Conservation (phyloP, 2,329 filamentous ascomycete species). For the Hysterium pulicare region DNA sequence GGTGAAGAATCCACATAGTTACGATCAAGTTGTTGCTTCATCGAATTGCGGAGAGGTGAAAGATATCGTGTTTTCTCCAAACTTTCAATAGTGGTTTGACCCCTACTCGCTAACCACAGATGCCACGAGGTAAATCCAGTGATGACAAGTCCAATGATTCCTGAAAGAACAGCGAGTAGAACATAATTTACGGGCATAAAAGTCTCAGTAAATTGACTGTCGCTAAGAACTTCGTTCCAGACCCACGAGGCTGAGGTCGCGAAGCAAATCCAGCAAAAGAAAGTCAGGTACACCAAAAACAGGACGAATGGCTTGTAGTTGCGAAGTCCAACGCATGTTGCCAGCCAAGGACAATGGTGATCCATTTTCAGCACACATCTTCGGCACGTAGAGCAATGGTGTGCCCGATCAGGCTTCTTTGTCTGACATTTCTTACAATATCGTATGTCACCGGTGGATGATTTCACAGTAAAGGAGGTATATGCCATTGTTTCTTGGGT, state of each 20-base stretch:
- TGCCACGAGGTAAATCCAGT: constrained; percentile 92
- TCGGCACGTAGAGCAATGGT: constrained; percentile 94
- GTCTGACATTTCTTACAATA: constrained; percentile 98
- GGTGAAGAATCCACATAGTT: constrained; percentile 43
- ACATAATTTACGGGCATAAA: constrained; percentile 89
- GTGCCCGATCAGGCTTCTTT: constrained; percentile 89
- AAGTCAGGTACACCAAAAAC: constrained; percentile 82
- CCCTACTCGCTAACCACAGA: constrained; percentile 71
- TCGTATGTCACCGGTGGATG: constrained; percentile 71
- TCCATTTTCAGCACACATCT: constrained; percentile 99
- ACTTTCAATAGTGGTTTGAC: constrained; percentile 93
- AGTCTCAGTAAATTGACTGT: constrained; percentile 68
- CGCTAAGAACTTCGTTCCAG: constrained; percentile 73
- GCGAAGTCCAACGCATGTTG: constrained; percentile 86
- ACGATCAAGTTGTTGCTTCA: constrained; percentile 60
- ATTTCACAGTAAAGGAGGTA: constrained; percentile 86
- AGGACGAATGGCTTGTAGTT: constrained; percentile 96
- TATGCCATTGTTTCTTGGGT: constrained; percentile 61
- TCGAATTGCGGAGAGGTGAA: constrained; percentile 68
- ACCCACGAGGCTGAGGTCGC: constrained; percentile 76
- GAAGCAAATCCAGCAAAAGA: constrained; percentile 83
- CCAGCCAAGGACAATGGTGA: constrained; percentile 97
- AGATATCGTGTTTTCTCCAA: constrained; percentile 94
- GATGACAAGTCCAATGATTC: constrained; percentile 87
- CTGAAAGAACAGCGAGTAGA: constrained; percentile 78